Evolutionary conservation across 257 asterid species (phyloP).

Genomic region (Solanum clarkiae): DNA sequence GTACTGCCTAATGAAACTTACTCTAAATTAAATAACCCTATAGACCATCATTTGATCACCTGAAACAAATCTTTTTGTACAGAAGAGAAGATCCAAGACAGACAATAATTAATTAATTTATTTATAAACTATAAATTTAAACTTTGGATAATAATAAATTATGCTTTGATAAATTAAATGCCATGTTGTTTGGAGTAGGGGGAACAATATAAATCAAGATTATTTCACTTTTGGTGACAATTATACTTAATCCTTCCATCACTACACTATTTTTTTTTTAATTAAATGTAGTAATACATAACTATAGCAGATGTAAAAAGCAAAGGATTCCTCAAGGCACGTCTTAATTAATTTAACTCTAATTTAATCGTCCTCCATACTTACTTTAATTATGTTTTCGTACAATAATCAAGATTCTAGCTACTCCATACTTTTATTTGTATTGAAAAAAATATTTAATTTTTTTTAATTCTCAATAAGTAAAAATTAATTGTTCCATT

Average conservation of each 20-base stretch:
- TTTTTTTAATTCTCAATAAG: neutral
- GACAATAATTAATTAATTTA: neutral
- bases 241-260: neutral
- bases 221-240: slow-evolving; percentile 20
- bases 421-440: neutral
- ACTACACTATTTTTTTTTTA: neutral
- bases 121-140: neutral
- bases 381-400: neutral
- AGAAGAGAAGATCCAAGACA: slow-evolving; percentile 50
- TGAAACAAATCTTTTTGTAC: slow-evolving; percentile 43
- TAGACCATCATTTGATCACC: slow-evolving; percentile 41
- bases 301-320: slow-evolving; percentile 9
- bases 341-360: slow-evolving; percentile 4
- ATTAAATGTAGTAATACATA: neutral
- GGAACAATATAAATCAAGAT: slow-evolving; percentile 56
- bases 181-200: slow-evolving; percentile 66
- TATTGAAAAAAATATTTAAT: neutral
- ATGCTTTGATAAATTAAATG: slow-evolving; percentile 24
- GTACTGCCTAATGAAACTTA: neutral
- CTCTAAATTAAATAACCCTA: neutral
- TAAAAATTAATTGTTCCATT: neutral
- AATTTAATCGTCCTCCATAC: slow-evolving; percentile 1
- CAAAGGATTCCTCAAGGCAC: slow-evolving; percentile 42
- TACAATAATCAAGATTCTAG: neutral
- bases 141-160: neutral